Percentiles rank a stretch among this genome's conserved stretches.
These are phyloP conservation scores for Microdochium paspali DNA, from an alignment of 2,329 filamentous ascomycete genomes.

Conservation along the genomic window DNA sequence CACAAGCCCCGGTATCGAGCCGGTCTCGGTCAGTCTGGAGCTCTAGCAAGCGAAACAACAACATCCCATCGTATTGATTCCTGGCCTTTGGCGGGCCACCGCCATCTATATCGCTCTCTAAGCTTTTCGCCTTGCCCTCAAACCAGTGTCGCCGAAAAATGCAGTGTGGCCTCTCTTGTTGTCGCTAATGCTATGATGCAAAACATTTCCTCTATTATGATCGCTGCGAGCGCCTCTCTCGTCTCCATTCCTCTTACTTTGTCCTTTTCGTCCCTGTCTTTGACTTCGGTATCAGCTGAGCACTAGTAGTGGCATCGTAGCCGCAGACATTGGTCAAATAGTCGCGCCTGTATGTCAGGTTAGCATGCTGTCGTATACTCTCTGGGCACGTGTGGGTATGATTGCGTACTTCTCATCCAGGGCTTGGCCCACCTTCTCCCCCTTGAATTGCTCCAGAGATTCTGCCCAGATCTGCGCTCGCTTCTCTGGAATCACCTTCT, in stretches of 20 bases:
- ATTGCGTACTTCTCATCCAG: constrained; percentile 66
- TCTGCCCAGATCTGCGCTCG: constrained; percentile 60
- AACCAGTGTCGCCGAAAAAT: neutral
- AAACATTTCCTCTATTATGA: neutral
- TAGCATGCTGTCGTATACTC: no score
- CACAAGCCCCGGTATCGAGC: neutral
- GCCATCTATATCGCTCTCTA: no score
- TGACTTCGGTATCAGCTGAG: neutral
- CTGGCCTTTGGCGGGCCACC: no score
- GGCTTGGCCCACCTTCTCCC: constrained; percentile 58
- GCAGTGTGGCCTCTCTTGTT: neutral
- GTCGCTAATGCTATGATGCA: neutral
- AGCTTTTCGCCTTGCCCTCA: neutral
- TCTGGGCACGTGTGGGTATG: neutral
- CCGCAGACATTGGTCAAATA: constrained; percentile 1
- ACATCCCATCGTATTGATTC: no score
- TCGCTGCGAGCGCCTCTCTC: no score
- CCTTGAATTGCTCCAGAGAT: constrained; percentile 66
- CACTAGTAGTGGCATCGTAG: neutral
- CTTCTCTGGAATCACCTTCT: constrained; percentile 63
- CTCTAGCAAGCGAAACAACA: neutral
- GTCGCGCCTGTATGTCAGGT: neutral
- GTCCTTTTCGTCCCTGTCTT: neutral
- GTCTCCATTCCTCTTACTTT: neutral
- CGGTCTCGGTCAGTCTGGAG: neutral